A percentile compares a stretch with the other conserved stretches of the same genome.
phyloP scores from a whole-genome alignment of 2,329 filamentous ascomycete genomes.

The Cladophialophora immunda region DNA sequence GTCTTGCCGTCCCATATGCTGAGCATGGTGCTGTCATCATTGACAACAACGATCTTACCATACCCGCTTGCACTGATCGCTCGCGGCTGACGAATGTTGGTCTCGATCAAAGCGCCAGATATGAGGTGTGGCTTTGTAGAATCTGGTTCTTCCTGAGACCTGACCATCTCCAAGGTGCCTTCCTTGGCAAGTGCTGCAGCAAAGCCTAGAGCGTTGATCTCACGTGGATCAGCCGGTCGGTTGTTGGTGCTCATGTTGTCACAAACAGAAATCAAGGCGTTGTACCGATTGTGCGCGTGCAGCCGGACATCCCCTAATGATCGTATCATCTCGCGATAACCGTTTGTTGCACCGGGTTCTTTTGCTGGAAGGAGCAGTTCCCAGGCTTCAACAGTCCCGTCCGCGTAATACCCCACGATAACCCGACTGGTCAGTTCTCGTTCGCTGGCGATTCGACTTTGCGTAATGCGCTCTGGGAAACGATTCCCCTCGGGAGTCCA shows the following conservation, averaged over 20 bases:
- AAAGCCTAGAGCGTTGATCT: constrained; percentile 27
- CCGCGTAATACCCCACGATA: constrained; percentile 30
- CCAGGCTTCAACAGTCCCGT: constrained; percentile 32
- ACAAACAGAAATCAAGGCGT: constrained; percentile 33
- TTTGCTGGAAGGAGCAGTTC: constrained; percentile 32
- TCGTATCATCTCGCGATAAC: constrained; percentile 34
- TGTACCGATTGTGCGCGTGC: constrained; percentile 30
- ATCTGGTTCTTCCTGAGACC: constrained; percentile 32
- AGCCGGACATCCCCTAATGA: constrained; percentile 30
- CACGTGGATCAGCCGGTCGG: constrained; percentile 20
- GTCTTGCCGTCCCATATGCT: constrained; percentile 92
- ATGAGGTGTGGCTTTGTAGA: constrained; percentile 33
- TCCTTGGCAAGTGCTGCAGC: constrained; percentile 34
- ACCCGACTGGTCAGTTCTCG: constrained; percentile 37
- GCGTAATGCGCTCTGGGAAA: constrained; percentile 32
- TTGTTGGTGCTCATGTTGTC: constrained; percentile 36
- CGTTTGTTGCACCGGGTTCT: constrained; percentile 19
- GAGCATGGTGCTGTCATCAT: constrained; percentile 74
- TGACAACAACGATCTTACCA: constrained; percentile 85
- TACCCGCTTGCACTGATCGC: constrained; percentile 33
- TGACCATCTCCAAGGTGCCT: constrained; percentile 34
- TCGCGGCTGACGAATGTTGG: constrained; percentile 27
- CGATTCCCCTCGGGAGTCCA: constrained; percentile 19
- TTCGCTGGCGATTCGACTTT: constrained; percentile 33
- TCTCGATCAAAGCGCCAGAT: constrained; percentile 29